Evolutionary conservation across 768 basidiomycete species (phyloP), one percentile per base, ranked within the genome.

Genomic region (Mycena sanguinolenta): DNA sequence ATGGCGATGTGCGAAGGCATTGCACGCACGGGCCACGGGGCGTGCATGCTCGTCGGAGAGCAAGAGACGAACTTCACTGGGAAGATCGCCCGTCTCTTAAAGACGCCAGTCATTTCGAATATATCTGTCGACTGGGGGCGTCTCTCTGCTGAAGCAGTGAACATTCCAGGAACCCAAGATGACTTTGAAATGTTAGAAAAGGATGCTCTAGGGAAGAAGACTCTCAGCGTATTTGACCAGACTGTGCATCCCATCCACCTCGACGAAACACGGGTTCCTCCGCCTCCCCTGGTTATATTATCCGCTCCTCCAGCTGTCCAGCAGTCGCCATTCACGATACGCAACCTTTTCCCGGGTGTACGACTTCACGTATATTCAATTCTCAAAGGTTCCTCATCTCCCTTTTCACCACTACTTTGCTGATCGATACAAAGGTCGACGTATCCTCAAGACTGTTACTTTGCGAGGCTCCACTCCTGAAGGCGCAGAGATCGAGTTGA

Each of bases 11-110:
- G 84, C 68, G 76, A 82, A 28, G 73, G 78, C 1, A 80, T 88
- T 23, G 86, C 87, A 0, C 75, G 79, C 5, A 71, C 75, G 1
- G 87, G 87, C 3, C 78, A 81, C 1, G 87, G 87, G 25, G 74
- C 79, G 7, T 82, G 74, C 39, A 74, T 84, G 2, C 79, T 84
- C 36, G 83, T 86, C 2, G 73, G 77, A 9, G 74, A 79, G 7
- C 65, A 78, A 13, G 85, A 85, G 53, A 30, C 65, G 17, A 71
- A 76, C 1, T 82, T 86, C n/a, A 71, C 74, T 2, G 80, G 76
- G 2, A 87, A 87, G 70, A 80, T 81, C 23, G 75, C 83, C 2
- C 73, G 75, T 19, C 76, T 88, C 28, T 62, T 88, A 30, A 79
- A 78, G 30, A 79, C 80, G 2, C 79, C 80, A 19, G 74, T 75